Percentiles rank a stretch among this genome's conserved stretches.
These are phyloP conservation scores for Talaromyces wortmannii DNA, from an alignment of 495 filamentous ascomycete species.

Conservation along the genomic window DNA sequence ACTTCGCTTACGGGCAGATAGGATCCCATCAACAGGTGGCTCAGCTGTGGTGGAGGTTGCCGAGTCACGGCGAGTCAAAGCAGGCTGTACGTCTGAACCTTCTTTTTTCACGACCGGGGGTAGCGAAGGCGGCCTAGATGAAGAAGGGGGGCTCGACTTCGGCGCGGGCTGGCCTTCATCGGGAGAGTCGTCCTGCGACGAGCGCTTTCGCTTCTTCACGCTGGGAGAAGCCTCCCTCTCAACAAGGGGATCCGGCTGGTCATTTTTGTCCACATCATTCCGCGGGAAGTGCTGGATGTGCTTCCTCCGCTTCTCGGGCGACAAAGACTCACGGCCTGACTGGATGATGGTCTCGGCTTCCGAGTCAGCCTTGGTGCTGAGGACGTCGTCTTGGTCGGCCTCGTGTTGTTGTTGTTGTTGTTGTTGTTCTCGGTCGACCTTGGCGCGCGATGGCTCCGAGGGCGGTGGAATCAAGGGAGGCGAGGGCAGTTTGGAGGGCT, in stretches of 20 bases:
- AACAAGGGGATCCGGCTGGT: slow-evolving; percentile 26
- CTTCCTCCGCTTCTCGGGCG: slow-evolving; percentile 62
- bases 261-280: slow-evolving; percentile 46
- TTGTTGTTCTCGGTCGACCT: slow-evolving; percentile 5
- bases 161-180: neutral
- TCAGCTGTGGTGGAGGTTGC: neutral
- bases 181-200: slow-evolving; percentile 16
- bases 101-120: slow-evolving; percentile 1
- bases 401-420: slow-evolving; percentile 2
- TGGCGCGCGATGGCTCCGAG: neutral
- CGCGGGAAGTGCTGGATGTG: slow-evolving; percentile 58
- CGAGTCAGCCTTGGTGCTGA: slow-evolving; percentile 52
- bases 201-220: slow-evolving; percentile 26
- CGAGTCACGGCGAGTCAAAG: neutral
- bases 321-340: slow-evolving; percentile 63
- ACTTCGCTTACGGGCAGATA: slow-evolving; percentile 29
- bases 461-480: slow-evolving; percentile 11
- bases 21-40: neutral
- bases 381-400: slow-evolving; percentile 19
- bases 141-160: neutral
- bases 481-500: slow-evolving; percentile 2
- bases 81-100: neutral
- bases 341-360: slow-evolving; percentile 79
- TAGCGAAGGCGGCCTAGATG: slow-evolving; percentile 1
- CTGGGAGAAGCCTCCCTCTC: slow-evolving; percentile 16